Conservation (phyloP, 176 grass and related monocot genomes). For the Raddia guianensis region DNA sequence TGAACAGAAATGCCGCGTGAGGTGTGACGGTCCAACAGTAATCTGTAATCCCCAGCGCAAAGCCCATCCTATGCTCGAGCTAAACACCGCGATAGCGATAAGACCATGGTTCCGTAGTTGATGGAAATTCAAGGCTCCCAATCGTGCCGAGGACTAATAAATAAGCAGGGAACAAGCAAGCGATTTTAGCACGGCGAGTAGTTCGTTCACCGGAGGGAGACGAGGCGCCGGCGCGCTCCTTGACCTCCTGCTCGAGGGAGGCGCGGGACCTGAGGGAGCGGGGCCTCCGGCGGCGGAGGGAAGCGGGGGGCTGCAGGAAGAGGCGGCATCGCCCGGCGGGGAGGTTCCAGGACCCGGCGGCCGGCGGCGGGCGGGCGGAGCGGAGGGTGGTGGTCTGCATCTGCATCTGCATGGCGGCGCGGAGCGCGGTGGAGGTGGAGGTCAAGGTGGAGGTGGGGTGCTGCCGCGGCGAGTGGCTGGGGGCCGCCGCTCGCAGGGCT, state of each 20-base stretch:
- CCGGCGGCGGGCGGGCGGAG: constrained; percentile 35
- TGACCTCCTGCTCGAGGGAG: constrained; percentile 56
- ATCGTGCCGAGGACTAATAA: not conserved
- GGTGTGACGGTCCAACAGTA: not conserved
- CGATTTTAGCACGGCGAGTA: not conserved
- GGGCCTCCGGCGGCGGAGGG: constrained; percentile 28
- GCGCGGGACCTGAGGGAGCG: constrained; percentile 43
- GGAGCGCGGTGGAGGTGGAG: not conserved
- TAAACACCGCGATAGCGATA: not conserved
- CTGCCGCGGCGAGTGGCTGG: constrained; percentile 50
- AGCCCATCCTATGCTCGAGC: not conserved
- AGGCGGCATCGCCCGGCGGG: constrained; percentile 19
- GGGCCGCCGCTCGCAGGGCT: constrained; percentile 27
- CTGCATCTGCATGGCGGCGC: not conserved
- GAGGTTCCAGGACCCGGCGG: constrained; percentile 23
- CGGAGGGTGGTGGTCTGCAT: constrained; percentile 47
- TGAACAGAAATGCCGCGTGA: not conserved
- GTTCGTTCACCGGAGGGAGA: constrained; percentile 39
- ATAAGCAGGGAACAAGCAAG: not conserved
- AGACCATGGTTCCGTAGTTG: not conserved
- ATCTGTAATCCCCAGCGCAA: not conserved
- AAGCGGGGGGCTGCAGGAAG: constrained; percentile 18
- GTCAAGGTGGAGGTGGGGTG: not conserved
- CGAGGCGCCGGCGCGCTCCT: constrained; percentile 46
- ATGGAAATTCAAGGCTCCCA: not conserved